Evolutionary conservation across 2,329 filamentous ascomycete species (phyloP), one percentile per base, ranked within the genome.

Genomic region (Cucurbitaria berberidis): DNA sequence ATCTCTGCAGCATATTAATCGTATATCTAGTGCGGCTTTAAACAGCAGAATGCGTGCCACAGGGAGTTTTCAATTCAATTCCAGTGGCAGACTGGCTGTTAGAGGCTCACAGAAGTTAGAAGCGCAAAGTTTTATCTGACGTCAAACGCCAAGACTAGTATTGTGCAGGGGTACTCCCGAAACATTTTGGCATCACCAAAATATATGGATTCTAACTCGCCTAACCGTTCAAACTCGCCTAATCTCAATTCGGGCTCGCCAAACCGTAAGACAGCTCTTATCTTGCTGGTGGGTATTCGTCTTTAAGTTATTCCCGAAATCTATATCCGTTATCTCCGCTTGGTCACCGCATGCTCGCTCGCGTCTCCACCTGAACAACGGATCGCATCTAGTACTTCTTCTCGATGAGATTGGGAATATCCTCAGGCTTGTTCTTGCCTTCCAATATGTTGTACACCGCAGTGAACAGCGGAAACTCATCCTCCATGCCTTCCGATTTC

Each of bases 381-480:
- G 5, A 9, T 24, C 7, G 36, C 21, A 22, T 43, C 57, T 49
- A 66, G 30, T 59, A 40, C 60, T 70, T 73, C n/a, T 67, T 65
- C 66, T 78, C 77, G 48, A 79, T 75, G 43, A 95, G 80, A 51
- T 82, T 80, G 21, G 92, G 91, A 66, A 96, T 92, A 64, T 96
- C 89, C 59, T 93, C 86, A 16, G 93, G 89, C 62, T 86, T 86
- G 64, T 87, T 86, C 61, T 85, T 86, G 56, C 90, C 90, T 64
- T 91, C 84, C 40, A 96, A 78, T 65, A 96, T 93, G 61, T 86
- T 80, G 69, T 91, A 87, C 45, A 98, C 93, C 1, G 91, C 91
- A 8, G 91, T 97, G 74, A 99, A 96, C 5, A 99, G 80, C 18
- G 95, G 95, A 74, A 96, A 99, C 45, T 96, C 89, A 27, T 85